A percentile compares a stretch with the other conserved stretches of the same genome.
phyloP scores from a whole-genome alignment of 768 basidiomycete species.

The Coprinopsis strossmayeri region DNA sequence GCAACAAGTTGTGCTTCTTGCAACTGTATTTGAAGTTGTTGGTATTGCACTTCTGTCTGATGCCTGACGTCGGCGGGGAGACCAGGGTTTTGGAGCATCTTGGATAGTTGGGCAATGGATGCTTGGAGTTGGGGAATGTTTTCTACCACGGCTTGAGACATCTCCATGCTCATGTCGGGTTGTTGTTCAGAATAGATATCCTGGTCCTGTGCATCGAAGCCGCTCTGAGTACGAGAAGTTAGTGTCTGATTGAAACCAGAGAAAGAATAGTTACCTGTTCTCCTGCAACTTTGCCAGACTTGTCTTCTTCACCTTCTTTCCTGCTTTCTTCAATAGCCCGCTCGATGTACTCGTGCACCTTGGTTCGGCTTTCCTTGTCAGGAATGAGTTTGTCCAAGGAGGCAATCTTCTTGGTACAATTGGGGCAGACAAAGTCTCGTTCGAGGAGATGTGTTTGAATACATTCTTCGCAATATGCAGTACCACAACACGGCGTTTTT shows the following conservation, averaged over 20 bases:
- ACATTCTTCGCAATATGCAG: conserved; percentile 93
- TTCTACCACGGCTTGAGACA: conserved; percentile 65
- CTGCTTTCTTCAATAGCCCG: conserved; percentile 72
- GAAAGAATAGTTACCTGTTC: conserved; percentile 30
- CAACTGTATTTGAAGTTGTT: conserved; percentile 73
- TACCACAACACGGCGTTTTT: conserved; percentile 92
- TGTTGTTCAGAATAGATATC: conserved; percentile 73
- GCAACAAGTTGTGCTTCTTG: conserved; percentile 74
- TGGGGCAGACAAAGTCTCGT: conserved; percentile 91
- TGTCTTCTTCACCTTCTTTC: conserved; percentile 47
- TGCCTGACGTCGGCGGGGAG: conserved; percentile 69
- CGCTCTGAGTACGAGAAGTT: not conserved
- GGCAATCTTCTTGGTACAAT: conserved; percentile 81
- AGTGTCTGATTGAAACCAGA: not conserved
- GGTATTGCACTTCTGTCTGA: conserved; percentile 78
- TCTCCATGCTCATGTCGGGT: conserved; percentile 56
- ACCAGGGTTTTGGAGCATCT: conserved; percentile 74
- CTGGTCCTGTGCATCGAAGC: conserved; percentile 32
- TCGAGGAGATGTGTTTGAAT: conserved; percentile 92
- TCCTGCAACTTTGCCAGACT: conserved; percentile 16
- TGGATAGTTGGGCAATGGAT: conserved; percentile 72
- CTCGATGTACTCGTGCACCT: conserved; percentile 78
- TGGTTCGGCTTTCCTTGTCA: conserved; percentile 75
- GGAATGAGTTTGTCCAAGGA: conserved; percentile 81
- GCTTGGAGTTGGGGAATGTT: conserved; percentile 80